These are phyloP conservation scores for Colletotrichum neosansevieriae DNA, from an alignment of 2,329 filamentous ascomycete genomes.

Conservation along the genomic window DNA sequence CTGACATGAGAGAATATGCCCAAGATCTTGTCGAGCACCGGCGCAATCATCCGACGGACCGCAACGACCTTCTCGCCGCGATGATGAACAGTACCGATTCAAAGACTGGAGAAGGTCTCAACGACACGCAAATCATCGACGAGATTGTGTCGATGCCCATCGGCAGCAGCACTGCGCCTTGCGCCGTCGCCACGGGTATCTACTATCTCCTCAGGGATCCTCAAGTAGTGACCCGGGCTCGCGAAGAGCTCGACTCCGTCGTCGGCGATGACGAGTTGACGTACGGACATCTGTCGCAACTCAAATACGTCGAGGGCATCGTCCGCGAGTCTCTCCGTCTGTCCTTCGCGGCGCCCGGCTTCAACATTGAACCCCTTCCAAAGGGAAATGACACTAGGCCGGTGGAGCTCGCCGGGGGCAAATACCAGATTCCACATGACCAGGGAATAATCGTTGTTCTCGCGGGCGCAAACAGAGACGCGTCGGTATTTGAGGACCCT, in stretches of 20 bases:
- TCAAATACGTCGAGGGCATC: slow-evolving; percentile 66
- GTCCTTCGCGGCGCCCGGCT: slow-evolving; percentile 64
- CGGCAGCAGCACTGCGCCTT: slow-evolving; percentile 63
- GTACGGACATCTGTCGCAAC: slow-evolving; percentile 61
- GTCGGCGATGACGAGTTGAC: slow-evolving; percentile 59
- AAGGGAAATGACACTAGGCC: slow-evolving; percentile 55
- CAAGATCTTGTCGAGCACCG: slow-evolving; percentile 69
- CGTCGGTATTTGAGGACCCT: slow-evolving; percentile 60
- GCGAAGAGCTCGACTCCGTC: slow-evolving; percentile 66
- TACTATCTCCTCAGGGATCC: slow-evolving; percentile 66
- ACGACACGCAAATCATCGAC: slow-evolving; percentile 68
- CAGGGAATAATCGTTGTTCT: slow-evolving; percentile 63
- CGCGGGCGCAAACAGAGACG: slow-evolving; percentile 63
- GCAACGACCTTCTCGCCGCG: slow-evolving; percentile 71
- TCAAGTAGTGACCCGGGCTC: slow-evolving; percentile 58
- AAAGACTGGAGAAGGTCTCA: neutral
- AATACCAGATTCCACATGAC: slow-evolving; percentile 62
- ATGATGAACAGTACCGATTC: slow-evolving; percentile 58
- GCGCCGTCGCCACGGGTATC: slow-evolving; percentile 58
- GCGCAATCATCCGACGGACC: slow-evolving; percentile 63
- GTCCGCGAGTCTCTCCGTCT: slow-evolving; percentile 68
- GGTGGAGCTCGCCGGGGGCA: slow-evolving; percentile 60
- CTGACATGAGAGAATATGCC: slow-evolving; percentile 66
- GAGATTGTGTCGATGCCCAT: slow-evolving; percentile 78
- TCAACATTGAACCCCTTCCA: slow-evolving; percentile 64